Evolutionary conservation across 2,329 filamentous ascomycete species (phyloP).

Genomic region (Calycina herbarum): DNA sequence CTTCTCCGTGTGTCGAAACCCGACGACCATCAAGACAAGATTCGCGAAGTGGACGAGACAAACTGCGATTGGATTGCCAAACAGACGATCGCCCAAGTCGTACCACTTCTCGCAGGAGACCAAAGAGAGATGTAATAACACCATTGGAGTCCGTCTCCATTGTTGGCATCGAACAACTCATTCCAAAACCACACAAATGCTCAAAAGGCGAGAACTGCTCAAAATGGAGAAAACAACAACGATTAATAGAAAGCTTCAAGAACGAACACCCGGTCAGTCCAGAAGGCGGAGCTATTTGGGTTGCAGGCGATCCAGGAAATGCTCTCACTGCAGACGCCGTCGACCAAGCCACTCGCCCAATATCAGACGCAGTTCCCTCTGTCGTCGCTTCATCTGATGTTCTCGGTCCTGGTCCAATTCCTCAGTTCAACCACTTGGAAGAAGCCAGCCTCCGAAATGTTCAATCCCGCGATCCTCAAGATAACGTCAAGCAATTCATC

Average conservation of each 20-base stretch:
- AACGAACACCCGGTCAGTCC: conserved; percentile 69
- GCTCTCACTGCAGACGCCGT: conserved; percentile 60
- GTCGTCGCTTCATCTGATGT: conserved; percentile 90
- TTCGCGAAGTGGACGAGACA: conserved; percentile 23
- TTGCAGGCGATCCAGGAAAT: conserved; percentile 78
- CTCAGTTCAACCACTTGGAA: conserved; percentile 69
- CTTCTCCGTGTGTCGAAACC: conserved; percentile 39
- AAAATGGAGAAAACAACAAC: conserved; percentile 80
- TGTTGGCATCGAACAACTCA: conserved; percentile 84
- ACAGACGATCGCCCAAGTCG: conserved; percentile 32
- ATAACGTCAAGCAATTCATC: conserved; percentile 90
- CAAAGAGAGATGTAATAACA: conserved; percentile 61
- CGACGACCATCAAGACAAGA: conserved; percentile 25
- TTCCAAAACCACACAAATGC: conserved; percentile 82
- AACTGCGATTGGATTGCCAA: conserved; percentile 26
- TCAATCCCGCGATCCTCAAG: conserved; percentile 76
- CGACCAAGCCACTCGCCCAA: conserved; percentile 52
- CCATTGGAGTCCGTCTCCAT: conserved; percentile 86
- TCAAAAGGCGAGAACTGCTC: conserved; percentile 83
- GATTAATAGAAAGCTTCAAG: conserved; percentile 71
- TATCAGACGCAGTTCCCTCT: conserved; percentile 76
- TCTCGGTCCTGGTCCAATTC: conserved; percentile 67
- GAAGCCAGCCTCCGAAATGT: conserved; percentile 71
- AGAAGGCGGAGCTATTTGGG: conserved; percentile 67
- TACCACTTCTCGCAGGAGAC: conserved; percentile 31